phyloP scores from a whole-genome alignment of 306 rosid genomes.

The Luffa aegyptiaca region DNA sequence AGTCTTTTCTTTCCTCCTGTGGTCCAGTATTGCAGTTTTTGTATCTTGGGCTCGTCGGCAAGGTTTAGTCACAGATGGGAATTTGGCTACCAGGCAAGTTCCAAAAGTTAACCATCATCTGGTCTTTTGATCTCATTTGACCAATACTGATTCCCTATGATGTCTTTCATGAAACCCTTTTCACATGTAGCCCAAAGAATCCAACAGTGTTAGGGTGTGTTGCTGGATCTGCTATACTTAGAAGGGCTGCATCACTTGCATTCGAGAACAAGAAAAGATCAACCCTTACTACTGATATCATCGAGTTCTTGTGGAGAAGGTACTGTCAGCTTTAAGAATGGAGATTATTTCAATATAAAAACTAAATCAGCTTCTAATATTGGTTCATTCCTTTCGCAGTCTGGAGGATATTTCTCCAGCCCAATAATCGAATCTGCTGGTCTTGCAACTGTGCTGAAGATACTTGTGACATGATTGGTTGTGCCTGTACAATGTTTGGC shows the following conservation, averaged over 20 bases:
- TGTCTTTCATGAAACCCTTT: neutral
- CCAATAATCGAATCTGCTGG: neutral
- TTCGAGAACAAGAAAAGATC: slow-evolving; percentile 74
- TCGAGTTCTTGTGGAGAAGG: slow-evolving; percentile 83
- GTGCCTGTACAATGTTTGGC: neutral
- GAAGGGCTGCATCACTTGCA: slow-evolving; percentile 86
- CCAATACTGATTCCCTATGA: slow-evolving; percentile 3
- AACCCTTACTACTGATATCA: slow-evolving; percentile 77
- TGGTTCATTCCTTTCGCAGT: slow-evolving; percentile 31
- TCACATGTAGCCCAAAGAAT: slow-evolving; percentile 37
- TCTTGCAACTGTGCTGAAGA: neutral
- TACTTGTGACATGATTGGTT: neutral
- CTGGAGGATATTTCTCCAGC: slow-evolving; percentile 65
- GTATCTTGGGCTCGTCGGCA: slow-evolving; percentile 67
- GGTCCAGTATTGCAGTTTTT: slow-evolving; percentile 67
- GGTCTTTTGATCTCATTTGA: neutral
- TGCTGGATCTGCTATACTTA: slow-evolving; percentile 73
- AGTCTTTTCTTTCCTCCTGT: slow-evolving; percentile 1
- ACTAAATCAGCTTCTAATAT: neutral
- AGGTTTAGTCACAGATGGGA: slow-evolving; percentile 18
- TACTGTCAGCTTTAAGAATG: slow-evolving; percentile 15
- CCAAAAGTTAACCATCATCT: neutral
- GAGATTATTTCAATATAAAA: neutral
- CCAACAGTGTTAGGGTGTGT: slow-evolving; percentile 73
- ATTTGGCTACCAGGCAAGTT: slow-evolving; percentile 34